Conservation (phyloP, 768 basidiomycete genomes). For the Lactifluus piperatus region DNA sequence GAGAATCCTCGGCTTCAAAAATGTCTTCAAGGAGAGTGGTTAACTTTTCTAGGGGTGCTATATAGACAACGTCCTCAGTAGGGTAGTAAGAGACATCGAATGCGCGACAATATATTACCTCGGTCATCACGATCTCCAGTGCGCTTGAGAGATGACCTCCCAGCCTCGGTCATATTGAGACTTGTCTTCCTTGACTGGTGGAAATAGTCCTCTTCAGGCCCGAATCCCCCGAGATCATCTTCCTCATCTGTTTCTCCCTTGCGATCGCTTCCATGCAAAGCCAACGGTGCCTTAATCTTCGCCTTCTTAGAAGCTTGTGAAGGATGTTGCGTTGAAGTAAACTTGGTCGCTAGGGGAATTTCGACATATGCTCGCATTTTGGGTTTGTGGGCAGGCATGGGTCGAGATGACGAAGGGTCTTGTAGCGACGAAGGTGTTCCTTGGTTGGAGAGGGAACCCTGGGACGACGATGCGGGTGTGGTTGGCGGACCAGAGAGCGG, state of each 20-base stretch:
- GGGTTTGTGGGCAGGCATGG: slow-evolving; percentile 17
- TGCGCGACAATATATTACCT: slow-evolving; percentile 32
- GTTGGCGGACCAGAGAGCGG: slow-evolving; percentile 11
- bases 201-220: slow-evolving; percentile 34
- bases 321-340: slow-evolving; percentile 10
- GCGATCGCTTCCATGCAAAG: slow-evolving; percentile 12
- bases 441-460: slow-evolving; percentile 6
- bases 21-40: slow-evolving; percentile 72
- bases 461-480: slow-evolving; percentile 16
- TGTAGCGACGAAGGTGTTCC: slow-evolving; percentile 1
- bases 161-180: slow-evolving; percentile 26
- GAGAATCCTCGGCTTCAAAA: slow-evolving; percentile 69
- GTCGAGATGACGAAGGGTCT: not conserved
- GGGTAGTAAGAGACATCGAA: not conserved
- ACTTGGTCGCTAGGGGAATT: slow-evolving; percentile 24
- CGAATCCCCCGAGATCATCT: slow-evolving; percentile 25
- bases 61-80: not conserved
- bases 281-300: not conserved
- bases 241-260: slow-evolving; percentile 17
- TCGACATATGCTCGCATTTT: slow-evolving; percentile 26
- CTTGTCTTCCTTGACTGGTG: slow-evolving; percentile 29
- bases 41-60: slow-evolving; percentile 71
- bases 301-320: slow-evolving; percentile 18
- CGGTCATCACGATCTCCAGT: slow-evolving; percentile 73
- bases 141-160: slow-evolving; percentile 45